Conservation (phyloP, 306 rosid species). For the Quillaja saponaria region DNA sequence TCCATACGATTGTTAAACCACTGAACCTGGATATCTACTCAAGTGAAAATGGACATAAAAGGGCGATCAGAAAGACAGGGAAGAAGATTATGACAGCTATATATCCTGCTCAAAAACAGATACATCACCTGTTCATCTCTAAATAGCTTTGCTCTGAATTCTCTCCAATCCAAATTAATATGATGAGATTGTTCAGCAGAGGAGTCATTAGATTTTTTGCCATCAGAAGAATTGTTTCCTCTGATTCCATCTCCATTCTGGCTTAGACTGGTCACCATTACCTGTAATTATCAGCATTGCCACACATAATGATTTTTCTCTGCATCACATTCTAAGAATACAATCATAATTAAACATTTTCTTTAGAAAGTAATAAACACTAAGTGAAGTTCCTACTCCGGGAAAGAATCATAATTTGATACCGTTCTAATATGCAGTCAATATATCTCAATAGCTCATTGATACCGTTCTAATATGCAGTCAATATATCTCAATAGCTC, state of each 20-base stretch:
- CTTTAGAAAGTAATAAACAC: too few species aligned
- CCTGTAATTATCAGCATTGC: slow-evolving; percentile 39
- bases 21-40: slow-evolving; percentile 9
- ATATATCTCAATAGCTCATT: too few species aligned
- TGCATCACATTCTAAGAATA: too few species aligned
- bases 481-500: too few species aligned
- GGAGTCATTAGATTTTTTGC: slow-evolving; percentile 41
- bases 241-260: slow-evolving; percentile 69
- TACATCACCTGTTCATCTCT: slow-evolving; percentile 73
- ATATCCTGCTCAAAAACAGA: slow-evolving; percentile 24
- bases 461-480: too few species aligned
- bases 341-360: too few species aligned
- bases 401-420: too few species aligned
- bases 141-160: slow-evolving; percentile 86
- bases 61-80: slow-evolving; percentile 5
- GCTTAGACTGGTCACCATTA: slow-evolving; percentile 67
- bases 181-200: slow-evolving; percentile 53
- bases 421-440: too few species aligned
- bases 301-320: too few species aligned
- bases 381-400: too few species aligned
- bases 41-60: slow-evolving; percentile 15
- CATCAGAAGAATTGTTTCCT: slow-evolving; percentile 58
- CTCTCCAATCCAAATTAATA: slow-evolving; percentile 77
- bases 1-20: slow-evolving; percentile 5
- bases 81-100: neutral